These are phyloP conservation scores for Penicillium alfredii DNA, from an alignment of 495 filamentous ascomycete genomes.

Conservation along the genomic window DNA sequence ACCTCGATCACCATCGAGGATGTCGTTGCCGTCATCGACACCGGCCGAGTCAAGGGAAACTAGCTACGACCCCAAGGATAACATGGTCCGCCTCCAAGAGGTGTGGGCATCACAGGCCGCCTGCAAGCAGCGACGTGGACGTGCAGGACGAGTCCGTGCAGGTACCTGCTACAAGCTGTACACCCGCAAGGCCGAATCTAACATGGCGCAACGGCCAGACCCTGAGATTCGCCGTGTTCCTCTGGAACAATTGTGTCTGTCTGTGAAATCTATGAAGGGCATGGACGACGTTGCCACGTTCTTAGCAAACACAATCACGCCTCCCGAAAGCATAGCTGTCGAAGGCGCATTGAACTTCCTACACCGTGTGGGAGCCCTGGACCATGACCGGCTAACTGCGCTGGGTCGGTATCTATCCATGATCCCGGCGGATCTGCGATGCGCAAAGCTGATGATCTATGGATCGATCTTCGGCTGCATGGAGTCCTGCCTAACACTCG, in stretches of 20 bases:
- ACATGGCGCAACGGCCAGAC: conserved; percentile 87
- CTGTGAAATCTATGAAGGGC: conserved; percentile 86
- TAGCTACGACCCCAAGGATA: conserved; percentile 84
- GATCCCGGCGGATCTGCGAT: conserved; percentile 91
- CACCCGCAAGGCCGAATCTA: conserved; percentile 72
- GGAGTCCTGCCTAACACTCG: conserved; percentile 81
- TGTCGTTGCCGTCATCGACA: conserved; percentile 94
- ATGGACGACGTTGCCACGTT: conserved; percentile 73
- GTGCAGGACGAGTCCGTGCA: conserved; percentile 85
- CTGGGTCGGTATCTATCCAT: conserved; percentile 85
- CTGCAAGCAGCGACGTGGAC: conserved; percentile 92
- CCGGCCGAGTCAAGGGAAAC: conserved; percentile 94
- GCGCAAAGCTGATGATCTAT: conserved; percentile 92
- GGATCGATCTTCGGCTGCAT: conserved; percentile 90
- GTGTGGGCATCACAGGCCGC: conserved; percentile 93
- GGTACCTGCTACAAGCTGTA: conserved; percentile 95
- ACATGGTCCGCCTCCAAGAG: conserved; percentile 90
- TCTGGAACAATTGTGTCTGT: conserved; percentile 88
- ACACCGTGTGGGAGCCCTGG: conserved; percentile 78
- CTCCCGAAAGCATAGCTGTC: conserved; percentile 76
- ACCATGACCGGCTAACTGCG: conserved; percentile 77
- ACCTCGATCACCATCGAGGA: conserved; percentile 98
- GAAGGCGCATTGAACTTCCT: conserved; percentile 75
- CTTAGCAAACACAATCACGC: conserved; percentile 79
- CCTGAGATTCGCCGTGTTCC: conserved; percentile 92